These are phyloP conservation scores for Neurospora africana DNA, from an alignment of 495 filamentous ascomycete species.

Conservation along the genomic window DNA sequence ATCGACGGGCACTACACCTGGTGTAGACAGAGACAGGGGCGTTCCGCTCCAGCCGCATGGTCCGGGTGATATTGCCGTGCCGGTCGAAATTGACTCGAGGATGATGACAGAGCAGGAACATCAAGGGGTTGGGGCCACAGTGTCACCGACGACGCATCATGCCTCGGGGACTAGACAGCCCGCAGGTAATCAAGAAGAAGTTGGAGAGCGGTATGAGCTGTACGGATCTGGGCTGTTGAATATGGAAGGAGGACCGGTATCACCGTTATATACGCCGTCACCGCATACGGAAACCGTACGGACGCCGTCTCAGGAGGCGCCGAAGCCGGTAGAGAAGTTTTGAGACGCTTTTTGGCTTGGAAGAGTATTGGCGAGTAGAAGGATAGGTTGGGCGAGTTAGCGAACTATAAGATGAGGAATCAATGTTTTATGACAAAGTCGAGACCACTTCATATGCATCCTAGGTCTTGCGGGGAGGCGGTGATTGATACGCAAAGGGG, in stretches of 20 bases:
- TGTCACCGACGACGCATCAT: constrained; percentile 22
- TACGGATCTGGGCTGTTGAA: constrained; percentile 12
- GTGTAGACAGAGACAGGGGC: constrained; percentile 5
- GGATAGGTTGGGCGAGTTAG: not conserved
- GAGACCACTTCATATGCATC: not conserved
- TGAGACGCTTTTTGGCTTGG: not conserved
- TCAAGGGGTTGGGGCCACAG: constrained; percentile 16
- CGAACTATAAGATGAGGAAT: not conserved
- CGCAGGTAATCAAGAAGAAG: not conserved
- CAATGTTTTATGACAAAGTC: not conserved
- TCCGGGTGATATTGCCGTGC: constrained; percentile 22
- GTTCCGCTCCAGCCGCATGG: constrained; percentile 20
- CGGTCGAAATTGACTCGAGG: constrained; percentile 26
- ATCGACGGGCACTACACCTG: constrained; percentile 12
- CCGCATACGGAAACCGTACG: not conserved
- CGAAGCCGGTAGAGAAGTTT: not conserved
- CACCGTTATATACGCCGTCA: not conserved
- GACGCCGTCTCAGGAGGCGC: not conserved
- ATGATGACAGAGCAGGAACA: constrained; percentile 8
- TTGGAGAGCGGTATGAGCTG: constrained; percentile 15
- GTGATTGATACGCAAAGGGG: not conserved
- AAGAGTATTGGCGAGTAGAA: not conserved
- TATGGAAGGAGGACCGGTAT: not conserved
- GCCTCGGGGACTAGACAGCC: not conserved
- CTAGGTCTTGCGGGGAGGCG: not conserved